phyloP scores from a whole-genome alignment of 176 grass and related monocot species.

The Rhynchospora pubera region DNA sequence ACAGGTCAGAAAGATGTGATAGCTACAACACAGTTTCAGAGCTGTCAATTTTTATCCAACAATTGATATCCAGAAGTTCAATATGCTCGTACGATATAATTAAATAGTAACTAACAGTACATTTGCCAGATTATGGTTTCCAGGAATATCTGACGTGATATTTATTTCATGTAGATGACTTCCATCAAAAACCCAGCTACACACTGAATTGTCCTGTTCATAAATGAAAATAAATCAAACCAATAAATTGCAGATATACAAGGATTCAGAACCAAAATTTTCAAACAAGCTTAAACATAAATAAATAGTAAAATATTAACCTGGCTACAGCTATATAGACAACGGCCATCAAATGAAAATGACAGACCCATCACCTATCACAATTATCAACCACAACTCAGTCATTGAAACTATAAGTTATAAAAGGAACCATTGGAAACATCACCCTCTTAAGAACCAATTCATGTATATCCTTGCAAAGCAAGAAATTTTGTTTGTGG shows the following conservation, averaged over 20 bases:
- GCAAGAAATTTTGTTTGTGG: not conserved
- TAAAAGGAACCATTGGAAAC: not conserved
- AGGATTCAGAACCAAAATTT: not conserved
- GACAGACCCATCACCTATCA: slow-evolving; percentile 78
- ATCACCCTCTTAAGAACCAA: not conserved
- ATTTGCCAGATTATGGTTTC: slow-evolving; percentile 23
- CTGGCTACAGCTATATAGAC: slow-evolving; percentile 89
- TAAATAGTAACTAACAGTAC: slow-evolving; percentile 20
- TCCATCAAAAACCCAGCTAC: slow-evolving; percentile 52
- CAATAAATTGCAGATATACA: not conserved
- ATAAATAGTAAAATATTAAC: slow-evolving; percentile 38
- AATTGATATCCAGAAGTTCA: not conserved
- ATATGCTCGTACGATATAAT: slow-evolving; percentile 27
- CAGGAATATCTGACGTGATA: slow-evolving; percentile 42
- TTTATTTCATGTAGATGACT: slow-evolving; percentile 45
- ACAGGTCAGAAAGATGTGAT: slow-evolving; percentile 61
- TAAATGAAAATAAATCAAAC: slow-evolving; percentile 26
- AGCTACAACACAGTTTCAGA: slow-evolving; percentile 32
- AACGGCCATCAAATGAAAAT: slow-evolving; percentile 65
- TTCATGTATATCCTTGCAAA: not conserved
- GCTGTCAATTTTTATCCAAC: not conserved
- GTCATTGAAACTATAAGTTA: not conserved
- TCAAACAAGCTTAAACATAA: not conserved
- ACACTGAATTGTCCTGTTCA: slow-evolving; percentile 71
- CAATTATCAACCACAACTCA: slow-evolving; percentile 25